phyloP scores from a whole-genome alignment of 2,329 filamentous ascomycete species.

The Penicillium sp. region DNA sequence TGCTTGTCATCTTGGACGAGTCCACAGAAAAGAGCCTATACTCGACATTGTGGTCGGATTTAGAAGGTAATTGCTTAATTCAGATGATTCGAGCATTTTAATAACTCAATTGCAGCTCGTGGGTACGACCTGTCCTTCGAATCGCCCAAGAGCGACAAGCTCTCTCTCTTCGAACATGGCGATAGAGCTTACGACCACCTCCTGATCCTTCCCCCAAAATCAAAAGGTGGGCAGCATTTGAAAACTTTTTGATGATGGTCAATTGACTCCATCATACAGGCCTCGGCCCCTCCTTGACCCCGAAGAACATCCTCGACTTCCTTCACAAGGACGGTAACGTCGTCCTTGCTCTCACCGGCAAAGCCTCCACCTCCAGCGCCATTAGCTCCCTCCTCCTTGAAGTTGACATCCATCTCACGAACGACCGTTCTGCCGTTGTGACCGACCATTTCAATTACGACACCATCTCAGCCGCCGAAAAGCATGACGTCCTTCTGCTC shows the following conservation, averaged over 20 bases:
- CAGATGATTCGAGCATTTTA: not conserved
- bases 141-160: constrained; percentile 70
- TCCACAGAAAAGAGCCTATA: constrained; percentile 73
- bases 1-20: constrained; percentile 84
- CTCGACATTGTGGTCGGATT: constrained; percentile 61
- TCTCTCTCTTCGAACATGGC: constrained; percentile 78
- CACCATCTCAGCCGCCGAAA: constrained; percentile 64
- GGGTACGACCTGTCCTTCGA: constrained; percentile 77
- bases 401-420: constrained; percentile 80
- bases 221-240: constrained; percentile 60
- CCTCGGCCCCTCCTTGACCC: constrained; percentile 80
- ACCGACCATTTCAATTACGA: constrained; percentile 98
- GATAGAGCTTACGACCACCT: constrained; percentile 88
- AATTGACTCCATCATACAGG: constrained; percentile 48
- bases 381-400: constrained; percentile 76
- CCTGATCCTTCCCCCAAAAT: constrained; percentile 78
- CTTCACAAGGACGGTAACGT: constrained; percentile 89
- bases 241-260: constrained; percentile 2
- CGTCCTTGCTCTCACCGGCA: constrained; percentile 73
- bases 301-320: constrained; percentile 82
- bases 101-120: constrained; percentile 53
- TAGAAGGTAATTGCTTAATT: constrained; percentile 38
- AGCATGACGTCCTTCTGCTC: constrained; percentile 82
- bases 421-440: constrained; percentile 75
- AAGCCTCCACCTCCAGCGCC: constrained; percentile 62